Evolutionary conservation across 495 filamentous ascomycete species (phyloP).

Genomic region (Acidiella bohemica): DNA sequence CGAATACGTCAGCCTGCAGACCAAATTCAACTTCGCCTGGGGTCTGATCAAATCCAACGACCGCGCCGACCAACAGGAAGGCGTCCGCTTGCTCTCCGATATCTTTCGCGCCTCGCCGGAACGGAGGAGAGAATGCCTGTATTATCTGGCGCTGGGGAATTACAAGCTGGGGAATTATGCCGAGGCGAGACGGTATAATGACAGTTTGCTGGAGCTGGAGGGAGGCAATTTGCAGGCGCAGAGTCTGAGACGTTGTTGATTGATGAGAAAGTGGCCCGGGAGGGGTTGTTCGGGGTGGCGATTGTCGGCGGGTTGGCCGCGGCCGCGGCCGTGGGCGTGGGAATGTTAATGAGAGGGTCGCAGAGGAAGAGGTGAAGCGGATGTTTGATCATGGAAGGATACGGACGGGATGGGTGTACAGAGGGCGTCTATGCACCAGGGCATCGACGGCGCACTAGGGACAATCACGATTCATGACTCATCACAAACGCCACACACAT

Average conservation of each 20-base stretch:
- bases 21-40: constrained; percentile 99
- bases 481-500: too few species aligned
- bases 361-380: constrained; percentile 33
- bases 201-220: constrained; percentile 76
- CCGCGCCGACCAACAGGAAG: constrained; percentile 82
- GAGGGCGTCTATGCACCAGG: neutral
- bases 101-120: constrained; percentile 90
- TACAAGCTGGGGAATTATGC: constrained; percentile 97
- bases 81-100: constrained; percentile 84
- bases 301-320: constrained; percentile 90
- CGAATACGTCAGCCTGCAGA: constrained; percentile 89
- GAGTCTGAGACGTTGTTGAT: constrained; percentile 73
- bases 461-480: neutral
- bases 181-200: constrained; percentile 88
- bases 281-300: constrained; percentile 89
- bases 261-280: constrained; percentile 89
- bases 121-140: constrained; percentile 89
- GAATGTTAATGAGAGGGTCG: constrained; percentile 61
- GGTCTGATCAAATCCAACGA: constrained; percentile 84
- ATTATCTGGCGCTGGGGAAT: constrained; percentile 91
- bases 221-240: constrained; percentile 77
- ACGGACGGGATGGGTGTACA: too few species aligned
- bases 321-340: constrained; percentile 73
- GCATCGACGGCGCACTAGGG: neutral
- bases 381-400: too few species aligned